These are phyloP conservation scores for Microdochium bolleyi DNA, from an alignment of 2,329 filamentous ascomycete species.

Conservation along the genomic window DNA sequence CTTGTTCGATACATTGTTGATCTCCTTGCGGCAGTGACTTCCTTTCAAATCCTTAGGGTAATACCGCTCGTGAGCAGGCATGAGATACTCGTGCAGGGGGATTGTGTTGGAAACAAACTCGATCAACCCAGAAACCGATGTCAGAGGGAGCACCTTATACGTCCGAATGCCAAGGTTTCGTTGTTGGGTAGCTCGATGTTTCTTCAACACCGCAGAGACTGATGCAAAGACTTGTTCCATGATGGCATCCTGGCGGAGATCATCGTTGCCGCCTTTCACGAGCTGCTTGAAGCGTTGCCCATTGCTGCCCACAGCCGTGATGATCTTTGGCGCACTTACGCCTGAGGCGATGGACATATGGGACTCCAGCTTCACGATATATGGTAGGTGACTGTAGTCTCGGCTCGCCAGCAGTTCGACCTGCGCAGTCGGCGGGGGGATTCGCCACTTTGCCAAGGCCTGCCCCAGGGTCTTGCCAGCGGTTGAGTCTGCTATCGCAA, in stretches of 20 bases:
- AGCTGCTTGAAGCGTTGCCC: conserved; percentile 80
- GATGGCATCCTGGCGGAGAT: conserved; percentile 91
- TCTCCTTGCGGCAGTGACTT: conserved; percentile 69
- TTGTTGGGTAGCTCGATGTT: conserved; percentile 79
- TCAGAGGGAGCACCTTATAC: conserved; percentile 93
- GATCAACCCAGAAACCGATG: conserved; percentile 79
- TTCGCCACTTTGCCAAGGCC: conserved; percentile 53
- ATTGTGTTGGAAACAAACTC: conserved; percentile 95
- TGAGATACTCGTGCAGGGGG: conserved; percentile 83
- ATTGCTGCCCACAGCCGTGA: conserved; percentile 72
- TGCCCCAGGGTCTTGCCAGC: conserved; percentile 57
- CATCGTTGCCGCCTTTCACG: conserved; percentile 92
- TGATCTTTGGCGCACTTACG: conserved; percentile 87
- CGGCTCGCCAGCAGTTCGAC: conserved; percentile 65
- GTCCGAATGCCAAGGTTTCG: conserved; percentile 86
- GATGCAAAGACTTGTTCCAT: conserved; percentile 99
- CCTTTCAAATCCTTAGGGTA: conserved; percentile 77
- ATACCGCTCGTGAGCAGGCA: conserved; percentile 83
- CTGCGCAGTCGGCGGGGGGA: conserved; percentile 86
- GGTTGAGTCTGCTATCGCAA: conserved; percentile 50
- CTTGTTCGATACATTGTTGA: conserved; percentile 63
- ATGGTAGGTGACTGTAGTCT: conserved; percentile 70
- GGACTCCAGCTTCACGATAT: conserved; percentile 63
- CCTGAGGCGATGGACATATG: conserved; percentile 82
- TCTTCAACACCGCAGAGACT: conserved; percentile 81